phyloP scores from a whole-genome alignment of 192 early-diverging fungal species.

The Entomortierella beljakovae region DNA sequence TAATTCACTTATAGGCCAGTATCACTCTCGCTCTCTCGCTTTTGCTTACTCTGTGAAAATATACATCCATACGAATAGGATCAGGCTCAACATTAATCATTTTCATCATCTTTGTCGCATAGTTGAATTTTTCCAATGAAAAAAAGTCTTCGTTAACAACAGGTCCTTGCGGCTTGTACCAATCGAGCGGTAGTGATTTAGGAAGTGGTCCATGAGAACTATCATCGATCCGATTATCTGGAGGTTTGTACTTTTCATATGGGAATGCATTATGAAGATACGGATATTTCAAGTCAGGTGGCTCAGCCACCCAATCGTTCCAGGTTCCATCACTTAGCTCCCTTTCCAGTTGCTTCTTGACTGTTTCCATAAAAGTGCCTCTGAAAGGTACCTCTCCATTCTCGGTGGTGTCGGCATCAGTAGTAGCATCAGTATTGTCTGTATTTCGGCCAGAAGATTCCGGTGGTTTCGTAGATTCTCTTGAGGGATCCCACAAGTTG shows the following conservation, averaged over 20 bases:
- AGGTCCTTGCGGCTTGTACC: slow-evolving; percentile 23
- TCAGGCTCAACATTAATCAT: background rate
- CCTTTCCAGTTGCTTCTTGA: background rate
- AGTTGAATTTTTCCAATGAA: slow-evolving; percentile 19
- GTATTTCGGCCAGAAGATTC: no score
- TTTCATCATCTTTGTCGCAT: slow-evolving; percentile 9
- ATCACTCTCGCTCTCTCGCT: background rate
- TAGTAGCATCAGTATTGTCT: no score
- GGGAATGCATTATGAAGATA: slow-evolving; percentile 27
- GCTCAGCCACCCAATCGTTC: background rate
- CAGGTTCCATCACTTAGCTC: background rate
- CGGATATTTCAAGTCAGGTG: slow-evolving; percentile 14
- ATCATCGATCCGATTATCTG: background rate
- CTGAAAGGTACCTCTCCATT: background rate
- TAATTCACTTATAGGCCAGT: background rate
- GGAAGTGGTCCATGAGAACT: background rate
- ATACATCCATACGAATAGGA: slow-evolving; percentile 25
- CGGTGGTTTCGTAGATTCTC: no score
- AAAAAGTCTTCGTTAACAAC: slow-evolving; percentile 17
- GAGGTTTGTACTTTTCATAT: slow-evolving; percentile 11
- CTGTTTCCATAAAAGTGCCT: background rate
- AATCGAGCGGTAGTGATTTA: background rate
- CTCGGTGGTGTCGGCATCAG: background rate
- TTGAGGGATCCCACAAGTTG: background rate
- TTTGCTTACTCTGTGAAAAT: slow-evolving; percentile 25